Base-by-base conservation (phyloP, 768 basidiomycete genomes). In the Sporobolomyces phaffii region DNA sequence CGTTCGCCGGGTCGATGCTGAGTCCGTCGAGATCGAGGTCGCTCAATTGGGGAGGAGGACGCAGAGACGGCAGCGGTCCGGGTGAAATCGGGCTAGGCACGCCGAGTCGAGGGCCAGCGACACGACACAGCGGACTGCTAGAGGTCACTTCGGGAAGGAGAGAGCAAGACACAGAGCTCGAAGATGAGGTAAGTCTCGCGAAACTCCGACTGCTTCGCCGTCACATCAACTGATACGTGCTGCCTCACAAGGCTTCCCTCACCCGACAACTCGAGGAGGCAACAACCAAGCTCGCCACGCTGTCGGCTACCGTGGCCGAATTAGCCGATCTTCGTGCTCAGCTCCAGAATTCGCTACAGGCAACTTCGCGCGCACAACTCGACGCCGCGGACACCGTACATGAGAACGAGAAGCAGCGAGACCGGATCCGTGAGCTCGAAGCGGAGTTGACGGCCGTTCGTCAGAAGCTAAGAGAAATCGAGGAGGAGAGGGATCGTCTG, bases 291-390 rank as follows among this genome's bases (percentile, higher is more conserved):
- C 57, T 60, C 53, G 26, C 48, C 13, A 29, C 34, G 26, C 36
- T 66, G 34, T 85, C 93, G 22, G 81, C 85, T 0, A 85, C 90
- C 1, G 83, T 88, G 31, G 82, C 85, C 24, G 84, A 91, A 69
- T 78, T 94, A 40, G 87, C 91, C 47, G 84, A 87, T 0, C 91
- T 94, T 73, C 83, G 86, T 0, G 86, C 83, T 10, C 89, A 93
- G 72, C 81, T 83, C 40, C 77, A 87, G 14, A 84, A 60, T 11
- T 59, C 54, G 0, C 52, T 60, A 22, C 41, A 47, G 1, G 43
- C 61, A 2, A 34, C 61, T 3, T 20, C 33, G 3, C 61, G 59
- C 45, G 57, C 56, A 0, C 36, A 29, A 26, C 29, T 40, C 33
- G 71, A 69, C 33, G 65, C 48, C 28, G 62, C 63, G 20, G 44